Percentiles rank a stretch among this genome's conserved stretches.
Evolutionary conservation across 345 rosid species (phyloP).

Genomic region (Jatropha curcas): DNA sequence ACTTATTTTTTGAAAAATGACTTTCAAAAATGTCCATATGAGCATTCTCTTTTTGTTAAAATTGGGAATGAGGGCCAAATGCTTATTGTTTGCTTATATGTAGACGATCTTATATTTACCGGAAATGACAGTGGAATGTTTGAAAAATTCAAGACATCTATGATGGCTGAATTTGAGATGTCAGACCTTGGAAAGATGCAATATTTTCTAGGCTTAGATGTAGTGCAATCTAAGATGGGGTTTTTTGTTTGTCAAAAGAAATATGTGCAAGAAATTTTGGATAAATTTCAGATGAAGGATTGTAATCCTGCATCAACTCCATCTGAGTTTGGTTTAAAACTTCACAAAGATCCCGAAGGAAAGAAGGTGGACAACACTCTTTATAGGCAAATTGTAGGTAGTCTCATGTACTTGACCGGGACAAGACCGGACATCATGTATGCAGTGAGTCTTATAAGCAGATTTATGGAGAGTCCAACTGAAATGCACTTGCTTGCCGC

Average conservation of each 20-base stretch:
- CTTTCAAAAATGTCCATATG: conserved; percentile 2
- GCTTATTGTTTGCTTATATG: conserved; percentile 9
- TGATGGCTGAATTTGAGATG: neutral
- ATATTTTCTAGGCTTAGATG: neutral
- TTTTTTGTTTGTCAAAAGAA: neutral
- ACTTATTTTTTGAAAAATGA: conserved; percentile 3
- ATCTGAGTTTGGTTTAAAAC: neutral
- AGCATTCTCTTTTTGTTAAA: conserved; percentile 6
- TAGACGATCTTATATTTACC: conserved; percentile 3
- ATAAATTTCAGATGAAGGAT: no score
- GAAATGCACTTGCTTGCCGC: no score
- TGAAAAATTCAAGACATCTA: conserved; percentile 1
- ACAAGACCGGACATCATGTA: neutral
- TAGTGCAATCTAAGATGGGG: neutral
- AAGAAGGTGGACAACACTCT: neutral
- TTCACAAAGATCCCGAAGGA: neutral
- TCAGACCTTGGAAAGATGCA: neutral
- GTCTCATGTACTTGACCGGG: neutral
- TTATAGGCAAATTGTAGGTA: neutral
- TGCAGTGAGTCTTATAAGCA: no score
- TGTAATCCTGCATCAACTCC: no score
- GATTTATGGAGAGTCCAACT: no score
- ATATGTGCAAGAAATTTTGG: neutral
- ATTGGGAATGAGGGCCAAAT: neutral
- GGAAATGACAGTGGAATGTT: neutral